Evolutionary conservation across 352 stramenopile genomes (phyloP).

Genomic region (Phytopythium chamaehyphon): DNA sequence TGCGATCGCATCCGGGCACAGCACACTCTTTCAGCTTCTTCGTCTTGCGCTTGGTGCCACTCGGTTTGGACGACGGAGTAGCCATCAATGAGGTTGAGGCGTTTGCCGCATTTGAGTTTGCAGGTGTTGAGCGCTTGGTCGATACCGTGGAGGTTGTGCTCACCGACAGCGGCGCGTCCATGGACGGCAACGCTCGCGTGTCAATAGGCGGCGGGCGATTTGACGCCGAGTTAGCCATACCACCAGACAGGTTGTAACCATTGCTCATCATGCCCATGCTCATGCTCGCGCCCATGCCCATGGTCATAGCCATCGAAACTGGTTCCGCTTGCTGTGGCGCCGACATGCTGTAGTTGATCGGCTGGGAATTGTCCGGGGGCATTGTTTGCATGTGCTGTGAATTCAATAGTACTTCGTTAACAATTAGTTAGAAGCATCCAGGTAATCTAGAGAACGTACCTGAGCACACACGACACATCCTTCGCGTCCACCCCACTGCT

Average conservation of each 20-base stretch:
- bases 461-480: slow-evolving; percentile 42
- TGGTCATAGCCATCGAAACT: not conserved
- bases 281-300: slow-evolving; percentile 11
- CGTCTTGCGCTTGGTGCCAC: slow-evolving; percentile 44
- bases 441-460: slow-evolving; percentile 20
- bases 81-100: not conserved
- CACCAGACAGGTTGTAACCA: slow-evolving; percentile 15
- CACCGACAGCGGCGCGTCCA: slow-evolving; percentile 16
- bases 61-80: not conserved
- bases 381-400: slow-evolving; percentile 18
- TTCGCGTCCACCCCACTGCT: slow-evolving; percentile 58
- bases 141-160: slow-evolving; percentile 12
- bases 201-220: slow-evolving; percentile 49
- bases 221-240: not conserved
- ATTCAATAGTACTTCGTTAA: slow-evolving; percentile 3
- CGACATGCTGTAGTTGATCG: slow-evolving; percentile 16
- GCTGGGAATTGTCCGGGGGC: slow-evolving; percentile 19
- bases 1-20: slow-evolving; percentile 65
- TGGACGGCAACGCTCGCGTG: slow-evolving; percentile 25
- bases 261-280: slow-evolving; percentile 23
- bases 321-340: slow-evolving; percentile 9
- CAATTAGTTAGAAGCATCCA: slow-evolving; percentile 10
- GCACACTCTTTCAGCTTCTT: slow-evolving; percentile 86
- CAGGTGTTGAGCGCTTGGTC: slow-evolving; percentile 36
- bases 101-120: slow-evolving; percentile 23